Conservation (phyloP, 805 yeast species). For the Lachancea lanzarotensis region DNA sequence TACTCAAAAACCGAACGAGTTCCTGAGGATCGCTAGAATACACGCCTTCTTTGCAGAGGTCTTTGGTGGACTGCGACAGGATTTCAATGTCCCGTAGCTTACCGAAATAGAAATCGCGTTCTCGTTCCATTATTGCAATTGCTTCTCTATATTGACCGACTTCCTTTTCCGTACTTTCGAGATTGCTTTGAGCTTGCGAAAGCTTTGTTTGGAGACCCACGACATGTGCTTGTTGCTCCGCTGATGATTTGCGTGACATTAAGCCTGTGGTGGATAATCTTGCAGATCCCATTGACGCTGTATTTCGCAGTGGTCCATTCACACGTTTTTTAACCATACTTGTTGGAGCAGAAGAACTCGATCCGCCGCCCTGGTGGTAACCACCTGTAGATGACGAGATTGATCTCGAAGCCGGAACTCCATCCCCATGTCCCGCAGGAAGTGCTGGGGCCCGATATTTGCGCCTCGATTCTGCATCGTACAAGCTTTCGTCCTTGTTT, state of each 20-base stretch:
- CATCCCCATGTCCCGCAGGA: neutral
- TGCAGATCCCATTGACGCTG: neutral
- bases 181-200: slow-evolving; percentile 37
- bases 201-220: slow-evolving; percentile 40
- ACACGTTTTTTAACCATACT: slow-evolving; percentile 23
- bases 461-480: slow-evolving; percentile 63
- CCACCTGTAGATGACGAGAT: no score
- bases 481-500: slow-evolving; percentile 57
- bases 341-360: slow-evolving; percentile 11
- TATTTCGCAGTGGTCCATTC: slow-evolving; percentile 7
- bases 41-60: slow-evolving; percentile 41
- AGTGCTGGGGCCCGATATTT: slow-evolving; percentile 28
- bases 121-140: slow-evolving; percentile 64
- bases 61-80: slow-evolving; percentile 57
- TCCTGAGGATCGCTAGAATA: slow-evolving; percentile 29
- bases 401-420: neutral
- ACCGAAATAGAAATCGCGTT: slow-evolving; percentile 84
- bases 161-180: slow-evolving; percentile 38
- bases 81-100: slow-evolving; percentile 87
- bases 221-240: slow-evolving; percentile 17
- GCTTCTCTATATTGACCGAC: slow-evolving; percentile 50
- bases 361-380: neutral
- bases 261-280: neutral
- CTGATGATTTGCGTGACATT: neutral
- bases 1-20: slow-evolving; percentile 42